phyloP scores from a whole-genome alignment of 768 basidiomycete genomes.

The Lactifluus subvellereus region DNA sequence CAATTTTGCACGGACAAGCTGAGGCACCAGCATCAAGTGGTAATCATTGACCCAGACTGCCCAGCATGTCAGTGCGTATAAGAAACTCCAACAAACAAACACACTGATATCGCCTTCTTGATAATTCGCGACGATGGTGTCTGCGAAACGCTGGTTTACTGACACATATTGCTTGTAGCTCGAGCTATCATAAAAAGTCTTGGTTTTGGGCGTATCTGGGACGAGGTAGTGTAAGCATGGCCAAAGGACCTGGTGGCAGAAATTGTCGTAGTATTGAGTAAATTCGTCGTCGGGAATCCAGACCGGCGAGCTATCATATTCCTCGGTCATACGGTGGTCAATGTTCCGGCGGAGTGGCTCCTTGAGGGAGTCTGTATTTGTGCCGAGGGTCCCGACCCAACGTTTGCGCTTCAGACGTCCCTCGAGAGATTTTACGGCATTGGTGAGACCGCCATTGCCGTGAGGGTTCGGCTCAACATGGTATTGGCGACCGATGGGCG shows the following conservation, averaged over 20 bases:
- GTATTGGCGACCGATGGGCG: constrained; percentile 32
- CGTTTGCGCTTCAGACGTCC: constrained; percentile 45
- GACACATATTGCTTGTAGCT: constrained; percentile 81
- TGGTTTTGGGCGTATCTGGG: constrained; percentile 83
- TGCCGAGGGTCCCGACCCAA: constrained; percentile 72
- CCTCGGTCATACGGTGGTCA: constrained; percentile 42
- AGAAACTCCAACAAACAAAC: constrained; percentile 4
- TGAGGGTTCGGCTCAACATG: constrained; percentile 59
- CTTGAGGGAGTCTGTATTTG: constrained; percentile 57
- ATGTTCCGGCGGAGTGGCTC: constrained; percentile 52
- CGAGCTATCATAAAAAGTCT: constrained; percentile 68
- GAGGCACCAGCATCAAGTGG: constrained; percentile 89
- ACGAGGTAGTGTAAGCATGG: constrained; percentile 82
- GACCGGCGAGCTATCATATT: constrained; percentile 47
- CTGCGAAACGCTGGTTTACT: constrained; percentile 88
- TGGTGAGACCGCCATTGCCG: constrained; percentile 79
- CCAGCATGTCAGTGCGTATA: constrained; percentile 4
- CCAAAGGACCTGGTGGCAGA: constrained; percentile 89
- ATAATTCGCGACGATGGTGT: constrained; percentile 72
- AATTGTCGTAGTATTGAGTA: constrained; percentile 74
- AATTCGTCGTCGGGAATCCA: constrained; percentile 84
- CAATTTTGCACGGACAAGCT: constrained; percentile 68
- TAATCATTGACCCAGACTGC: constrained; percentile 89
- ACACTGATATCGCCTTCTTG: constrained; percentile 80
- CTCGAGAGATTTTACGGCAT: constrained; percentile 64